phyloP scores from a whole-genome alignment of 2,329 filamentous ascomycete species.

The Coleophoma crateriformis region DNA sequence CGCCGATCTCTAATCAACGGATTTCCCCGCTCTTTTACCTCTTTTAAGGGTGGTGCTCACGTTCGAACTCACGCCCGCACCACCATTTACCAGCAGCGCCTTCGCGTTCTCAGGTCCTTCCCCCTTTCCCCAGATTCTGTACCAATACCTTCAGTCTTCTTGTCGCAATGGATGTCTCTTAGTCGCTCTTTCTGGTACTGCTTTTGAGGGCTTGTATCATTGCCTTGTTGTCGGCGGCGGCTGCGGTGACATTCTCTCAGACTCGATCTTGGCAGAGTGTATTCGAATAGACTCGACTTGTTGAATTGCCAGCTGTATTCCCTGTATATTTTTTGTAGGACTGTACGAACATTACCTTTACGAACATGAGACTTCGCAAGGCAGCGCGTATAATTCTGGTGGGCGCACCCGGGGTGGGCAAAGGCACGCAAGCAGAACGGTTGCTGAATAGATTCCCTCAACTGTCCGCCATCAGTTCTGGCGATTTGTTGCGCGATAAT shows the following conservation, averaged over 20 bases:
- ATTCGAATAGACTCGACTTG: background rate
- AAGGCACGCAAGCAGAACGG: slow-evolving; percentile 91
- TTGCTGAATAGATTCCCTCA: slow-evolving; percentile 83
- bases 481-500: slow-evolving; percentile 87
- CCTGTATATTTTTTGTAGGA: too few species aligned
- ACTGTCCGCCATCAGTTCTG: slow-evolving; percentile 86
- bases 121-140: slow-evolving; percentile 1
- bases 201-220: background rate
- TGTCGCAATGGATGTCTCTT: slow-evolving; percentile 20
- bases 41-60: background rate
- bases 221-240: slow-evolving; percentile 5
- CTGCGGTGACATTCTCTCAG: background rate
- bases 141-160: background rate
- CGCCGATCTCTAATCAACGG: background rate
- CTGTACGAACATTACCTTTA: background rate
- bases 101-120: background rate
- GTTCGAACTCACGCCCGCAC: background rate
- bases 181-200: slow-evolving; percentile 5
- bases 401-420: slow-evolving; percentile 86
- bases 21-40: background rate
- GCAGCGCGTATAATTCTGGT: slow-evolving; percentile 93
- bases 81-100: slow-evolving; percentile 1
- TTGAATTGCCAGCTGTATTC: too few species aligned
- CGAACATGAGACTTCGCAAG: slow-evolving; percentile 62
- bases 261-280: background rate